These are phyloP conservation scores for Penicillium sp. DNA, from an alignment of 2,329 filamentous ascomycete genomes.

Conservation along the genomic window DNA sequence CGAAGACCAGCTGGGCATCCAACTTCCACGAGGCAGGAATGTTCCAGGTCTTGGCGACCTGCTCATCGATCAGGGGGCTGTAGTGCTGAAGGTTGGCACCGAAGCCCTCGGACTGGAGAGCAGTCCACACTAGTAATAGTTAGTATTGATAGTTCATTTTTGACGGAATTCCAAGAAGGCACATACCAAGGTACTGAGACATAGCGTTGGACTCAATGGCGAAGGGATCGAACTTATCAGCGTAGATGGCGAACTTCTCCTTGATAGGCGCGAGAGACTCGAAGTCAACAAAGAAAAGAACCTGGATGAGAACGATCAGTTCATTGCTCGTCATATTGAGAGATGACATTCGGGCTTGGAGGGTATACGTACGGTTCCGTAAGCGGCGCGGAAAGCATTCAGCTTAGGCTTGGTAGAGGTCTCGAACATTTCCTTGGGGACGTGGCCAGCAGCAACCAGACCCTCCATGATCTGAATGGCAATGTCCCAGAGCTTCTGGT, in stretches of 20 bases:
- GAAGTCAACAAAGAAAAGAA: slow-evolving; percentile 83
- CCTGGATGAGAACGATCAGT: slow-evolving; percentile 20
- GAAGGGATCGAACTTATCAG: slow-evolving; percentile 77
- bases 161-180: background rate
- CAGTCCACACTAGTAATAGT: slow-evolving; percentile 62
- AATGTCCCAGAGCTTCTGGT: slow-evolving; percentile 84
- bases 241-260: slow-evolving; percentile 66
- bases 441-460: slow-evolving; percentile 36
- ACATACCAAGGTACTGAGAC: slow-evolving; percentile 63
- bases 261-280: slow-evolving; percentile 61
- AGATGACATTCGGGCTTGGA: background rate
- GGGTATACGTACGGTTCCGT: slow-evolving; percentile 65
- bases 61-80: slow-evolving; percentile 77
- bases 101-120: slow-evolving; percentile 76
- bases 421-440: slow-evolving; percentile 58
- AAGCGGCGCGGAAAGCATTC: slow-evolving; percentile 64
- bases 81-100: slow-evolving; percentile 91
- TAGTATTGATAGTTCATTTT: background rate
- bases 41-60: slow-evolving; percentile 67
- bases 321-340: background rate
- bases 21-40: slow-evolving; percentile 71
- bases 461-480: slow-evolving; percentile 61
- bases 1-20: slow-evolving; percentile 81
- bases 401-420: slow-evolving; percentile 47
- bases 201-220: slow-evolving; percentile 73